Percentiles rank a stretch among this genome's conserved stretches.
Conservation (phyloP, 257 asterid species). For the Solanum virginianum region DNA sequence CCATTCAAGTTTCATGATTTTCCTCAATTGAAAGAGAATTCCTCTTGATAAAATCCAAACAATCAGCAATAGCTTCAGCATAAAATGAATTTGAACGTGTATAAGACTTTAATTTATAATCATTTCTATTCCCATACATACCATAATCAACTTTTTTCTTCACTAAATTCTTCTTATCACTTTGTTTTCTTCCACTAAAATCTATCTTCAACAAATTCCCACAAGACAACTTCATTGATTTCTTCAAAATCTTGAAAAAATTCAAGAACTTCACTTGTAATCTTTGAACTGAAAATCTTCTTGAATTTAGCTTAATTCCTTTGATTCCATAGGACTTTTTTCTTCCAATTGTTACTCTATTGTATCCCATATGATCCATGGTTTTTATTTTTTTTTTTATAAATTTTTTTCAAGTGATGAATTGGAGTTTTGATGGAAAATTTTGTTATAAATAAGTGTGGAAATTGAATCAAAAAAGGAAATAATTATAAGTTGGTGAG, state of each 20-base stretch:
- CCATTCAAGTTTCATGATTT: neutral
- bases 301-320: slow-evolving; percentile 13
- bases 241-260: slow-evolving; percentile 14
- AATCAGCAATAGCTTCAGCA: slow-evolving; percentile 49
- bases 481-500: slow-evolving; percentile 11
- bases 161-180: neutral
- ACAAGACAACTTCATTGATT: slow-evolving; percentile 9
- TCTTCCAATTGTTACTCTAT: slow-evolving; percentile 11
- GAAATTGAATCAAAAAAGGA: neutral
- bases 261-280: slow-evolving; percentile 20
- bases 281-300: slow-evolving; percentile 26
- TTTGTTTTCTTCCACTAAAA: neutral
- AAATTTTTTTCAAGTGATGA: neutral
- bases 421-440: neutral
- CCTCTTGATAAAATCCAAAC: slow-evolving; percentile 48
- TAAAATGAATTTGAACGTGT: slow-evolving; percentile 40
- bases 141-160: slow-evolving; percentile 1
- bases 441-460: neutral
- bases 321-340: slow-evolving; percentile 3
- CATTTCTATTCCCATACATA: neutral
- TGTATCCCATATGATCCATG: slow-evolving; percentile 12
- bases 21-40: slow-evolving; percentile 41
- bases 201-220: slow-evolving; percentile 11
- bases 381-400: neutral
- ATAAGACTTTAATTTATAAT: slow-evolving; percentile 4